Base-by-base conservation (phyloP, 257 asterid genomes). In the Agastache rugosa region DNA sequence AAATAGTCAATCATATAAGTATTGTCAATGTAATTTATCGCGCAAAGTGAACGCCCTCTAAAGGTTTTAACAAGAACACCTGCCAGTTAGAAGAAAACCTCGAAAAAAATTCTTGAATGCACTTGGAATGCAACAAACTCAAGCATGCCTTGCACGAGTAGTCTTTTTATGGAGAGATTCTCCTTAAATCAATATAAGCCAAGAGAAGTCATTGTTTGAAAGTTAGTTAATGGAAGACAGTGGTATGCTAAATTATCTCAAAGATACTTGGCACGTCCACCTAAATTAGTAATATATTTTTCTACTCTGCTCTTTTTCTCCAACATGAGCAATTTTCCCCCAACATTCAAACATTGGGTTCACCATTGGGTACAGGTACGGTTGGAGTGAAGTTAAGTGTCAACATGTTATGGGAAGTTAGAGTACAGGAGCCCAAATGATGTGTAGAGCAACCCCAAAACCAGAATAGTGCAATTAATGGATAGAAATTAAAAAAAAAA, bases 221-320 rank as follows among this genome's bases (percentile, higher is more conserved):
- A 59, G 25, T 67, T 42, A 4, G 17, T 17, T 12, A 41, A 27
- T 19, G 47, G 47, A 44, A 31, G 34, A 19, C 9, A 37, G 47
- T 47, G 70, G 56, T 11, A 76, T 11, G 51, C 53, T 61, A 47
- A 19, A 53, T 47, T 62, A 45, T 45, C 70, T 17, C 39, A 44
- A 10, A 48, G 22, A 56, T 42, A 71, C 44, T 29, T 41, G 44
- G 63, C 48, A 53, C n/a, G 35, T 64, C 78, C 31, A 53, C 12
- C 51, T 16, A 66, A 41, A 55, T 54, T 41, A 55, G 19, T 25
- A 54, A 60, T 50, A 31, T 15, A 20, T 50, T 10, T 8, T 20
- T 10, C 48, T 15, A 31, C 14, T 17, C 7, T 16, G 16, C 11
- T 35, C 27, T 29, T 58, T 48, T 25, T 22, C 55, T 22, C 72